phyloP scores from a whole-genome alignment of 2,329 filamentous ascomycete species.

The Ophiocordyceps sinensis region DNA sequence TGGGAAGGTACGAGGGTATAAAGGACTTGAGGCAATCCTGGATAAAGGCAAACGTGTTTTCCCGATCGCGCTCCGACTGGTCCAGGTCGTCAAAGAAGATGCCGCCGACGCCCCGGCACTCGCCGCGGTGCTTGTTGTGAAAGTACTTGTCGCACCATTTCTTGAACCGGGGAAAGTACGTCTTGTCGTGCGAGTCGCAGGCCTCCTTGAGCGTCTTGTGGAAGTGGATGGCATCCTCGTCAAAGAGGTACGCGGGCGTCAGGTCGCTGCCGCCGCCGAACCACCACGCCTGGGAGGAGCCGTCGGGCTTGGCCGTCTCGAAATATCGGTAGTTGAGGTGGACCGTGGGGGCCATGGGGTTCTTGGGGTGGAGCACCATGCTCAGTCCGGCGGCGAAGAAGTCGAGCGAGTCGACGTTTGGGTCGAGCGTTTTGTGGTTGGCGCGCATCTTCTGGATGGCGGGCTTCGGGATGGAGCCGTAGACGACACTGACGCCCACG shows the following conservation, averaged over 20 bases:
- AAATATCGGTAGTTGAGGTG: slow-evolving; percentile 99
- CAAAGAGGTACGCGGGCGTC: slow-evolving; percentile 87
- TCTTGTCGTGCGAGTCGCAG: slow-evolving; percentile 85
- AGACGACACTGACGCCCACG: slow-evolving; percentile 89
- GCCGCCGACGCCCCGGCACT: slow-evolving; percentile 77
- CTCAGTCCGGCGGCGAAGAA: slow-evolving; percentile 94
- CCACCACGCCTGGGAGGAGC: slow-evolving; percentile 84
- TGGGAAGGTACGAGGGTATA: slow-evolving; percentile 79
- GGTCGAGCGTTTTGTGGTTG: slow-evolving; percentile 81
- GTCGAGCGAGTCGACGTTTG: slow-evolving; percentile 66
- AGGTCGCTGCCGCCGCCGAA: slow-evolving; percentile 92
- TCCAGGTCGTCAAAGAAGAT: slow-evolving; percentile 99
- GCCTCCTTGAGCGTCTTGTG: slow-evolving; percentile 84
- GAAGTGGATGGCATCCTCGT: slow-evolving; percentile 95
- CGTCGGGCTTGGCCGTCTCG: slow-evolving; percentile 78
- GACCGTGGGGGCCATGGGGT: slow-evolving; percentile 94
- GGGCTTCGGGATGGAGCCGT: slow-evolving; percentile 73
- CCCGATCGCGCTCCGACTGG: slow-evolving; percentile 68
- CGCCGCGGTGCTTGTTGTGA: slow-evolving; percentile 77
- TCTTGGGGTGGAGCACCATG: slow-evolving; percentile 82
- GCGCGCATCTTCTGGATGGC: slow-evolving; percentile 88
- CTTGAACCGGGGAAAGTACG: slow-evolving; percentile 90
- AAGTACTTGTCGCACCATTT: slow-evolving; percentile 99
- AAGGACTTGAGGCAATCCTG: slow-evolving; percentile 78
- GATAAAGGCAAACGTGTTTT: slow-evolving; percentile 80